These are phyloP conservation scores for Saussurea involucrata DNA, from an alignment of 129 eudicot genomes.

Conservation along the genomic window DNA sequence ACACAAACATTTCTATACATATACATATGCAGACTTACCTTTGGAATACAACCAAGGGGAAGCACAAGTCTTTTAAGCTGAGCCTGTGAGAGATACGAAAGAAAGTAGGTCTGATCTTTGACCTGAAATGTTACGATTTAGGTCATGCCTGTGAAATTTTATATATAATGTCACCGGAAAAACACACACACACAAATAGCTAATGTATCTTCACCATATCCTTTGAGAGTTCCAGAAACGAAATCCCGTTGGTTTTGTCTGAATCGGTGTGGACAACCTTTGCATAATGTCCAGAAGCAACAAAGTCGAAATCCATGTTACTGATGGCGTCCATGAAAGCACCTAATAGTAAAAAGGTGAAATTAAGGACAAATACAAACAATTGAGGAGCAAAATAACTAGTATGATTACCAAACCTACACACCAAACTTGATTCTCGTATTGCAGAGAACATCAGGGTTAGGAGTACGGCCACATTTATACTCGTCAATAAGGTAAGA, in stretches of 20 bases:
- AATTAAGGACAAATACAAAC: background rate
- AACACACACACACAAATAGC: background rate
- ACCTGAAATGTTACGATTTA: slow-evolving; percentile 44
- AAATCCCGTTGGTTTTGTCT: slow-evolving; percentile 37
- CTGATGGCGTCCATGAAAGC: slow-evolving; percentile 93
- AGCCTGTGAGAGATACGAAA: slow-evolving; percentile 84
- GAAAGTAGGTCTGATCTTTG: slow-evolving; percentile 95
- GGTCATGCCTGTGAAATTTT: background rate
- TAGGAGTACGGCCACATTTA: slow-evolving; percentile 90
- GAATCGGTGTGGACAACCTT: slow-evolving; percentile 59
- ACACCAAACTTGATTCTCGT: slow-evolving; percentile 95
- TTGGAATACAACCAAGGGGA: slow-evolving; percentile 87
- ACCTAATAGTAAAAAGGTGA: slow-evolving; percentile 38
- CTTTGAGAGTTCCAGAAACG: slow-evolving; percentile 68
- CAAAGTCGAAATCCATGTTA: slow-evolving; percentile 71
- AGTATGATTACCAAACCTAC: slow-evolving; percentile 22
- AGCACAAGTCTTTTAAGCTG: slow-evolving; percentile 84
- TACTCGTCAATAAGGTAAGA: slow-evolving; percentile 84
- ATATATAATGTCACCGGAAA: background rate
- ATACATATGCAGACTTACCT: slow-evolving; percentile 41
- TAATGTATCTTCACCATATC: slow-evolving; percentile 54
- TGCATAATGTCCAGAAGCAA: slow-evolving; percentile 98
- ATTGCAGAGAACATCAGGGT: slow-evolving; percentile 99
- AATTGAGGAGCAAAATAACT: slow-evolving; percentile 10
- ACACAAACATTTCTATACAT: background rate